These are phyloP conservation scores for Tulasnella sp. DNA, from an alignment of 768 basidiomycete species.

Conservation along the genomic window DNA sequence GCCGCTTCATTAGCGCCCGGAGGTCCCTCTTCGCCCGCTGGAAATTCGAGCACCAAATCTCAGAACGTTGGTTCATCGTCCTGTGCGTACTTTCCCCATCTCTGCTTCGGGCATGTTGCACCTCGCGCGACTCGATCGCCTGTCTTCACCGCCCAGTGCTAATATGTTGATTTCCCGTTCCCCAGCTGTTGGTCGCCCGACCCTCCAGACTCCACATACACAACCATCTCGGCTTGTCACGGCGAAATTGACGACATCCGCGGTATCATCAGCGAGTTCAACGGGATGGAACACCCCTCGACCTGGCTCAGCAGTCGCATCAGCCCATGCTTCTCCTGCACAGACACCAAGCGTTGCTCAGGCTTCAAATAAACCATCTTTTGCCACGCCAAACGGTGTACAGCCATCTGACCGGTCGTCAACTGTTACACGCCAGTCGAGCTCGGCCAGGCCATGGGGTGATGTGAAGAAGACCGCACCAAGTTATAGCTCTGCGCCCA, in stretches of 20 bases:
- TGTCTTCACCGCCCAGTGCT: not conserved
- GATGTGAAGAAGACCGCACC: constrained; percentile 28
- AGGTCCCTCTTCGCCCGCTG: constrained; percentile 22
- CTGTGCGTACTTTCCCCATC: constrained; percentile 1
- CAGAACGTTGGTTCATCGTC: not conserved
- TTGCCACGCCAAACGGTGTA: not conserved
- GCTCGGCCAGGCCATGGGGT: constrained; percentile 45
- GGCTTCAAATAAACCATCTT: not conserved
- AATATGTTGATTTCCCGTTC: constrained; percentile 18
- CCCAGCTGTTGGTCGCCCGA: constrained; percentile 39
- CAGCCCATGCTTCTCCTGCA: not conserved
- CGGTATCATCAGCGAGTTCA: constrained; percentile 43
- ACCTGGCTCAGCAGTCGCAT: not conserved
- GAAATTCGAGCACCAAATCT: constrained; percentile 2
- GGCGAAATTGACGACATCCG: constrained; percentile 65
- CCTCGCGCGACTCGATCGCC: not conserved
- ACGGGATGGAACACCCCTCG: constrained; percentile 59
- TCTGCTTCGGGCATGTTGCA: too few species aligned
- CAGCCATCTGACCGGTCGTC: not conserved
- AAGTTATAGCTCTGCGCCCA: constrained; percentile 18
- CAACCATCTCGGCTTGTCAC: constrained; percentile 72
- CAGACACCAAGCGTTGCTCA: not conserved
- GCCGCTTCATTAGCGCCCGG: constrained; percentile 45
- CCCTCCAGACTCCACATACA: constrained; percentile 39
- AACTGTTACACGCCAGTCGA: constrained; percentile 23